These are phyloP conservation scores for Astrephomene gubernaculifera DNA, from an alignment of 139 green algal genomes.

Conservation along the genomic window DNA sequence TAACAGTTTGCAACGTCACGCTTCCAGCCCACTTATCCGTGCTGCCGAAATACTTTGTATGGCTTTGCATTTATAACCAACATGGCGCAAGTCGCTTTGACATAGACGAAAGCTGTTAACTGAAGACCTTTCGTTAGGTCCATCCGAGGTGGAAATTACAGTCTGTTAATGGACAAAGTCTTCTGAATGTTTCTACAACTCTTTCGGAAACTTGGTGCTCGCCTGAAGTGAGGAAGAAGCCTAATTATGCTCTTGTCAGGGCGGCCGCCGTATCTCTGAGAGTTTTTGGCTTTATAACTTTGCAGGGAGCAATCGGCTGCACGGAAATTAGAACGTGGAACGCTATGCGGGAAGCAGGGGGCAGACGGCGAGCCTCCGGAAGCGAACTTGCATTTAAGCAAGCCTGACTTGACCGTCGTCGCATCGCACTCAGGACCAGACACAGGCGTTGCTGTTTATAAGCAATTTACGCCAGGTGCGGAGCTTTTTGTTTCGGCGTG, in stretches of 20 bases:
- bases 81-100: no score
- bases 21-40: no score
- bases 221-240: conserved; percentile 9
- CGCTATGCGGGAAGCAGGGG: conserved; percentile 37
- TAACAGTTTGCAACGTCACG: no score
- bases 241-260: neutral
- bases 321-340: neutral
- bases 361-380: conserved; percentile 21
- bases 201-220: conserved; percentile 14
- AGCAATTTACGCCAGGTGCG: conserved; percentile 28
- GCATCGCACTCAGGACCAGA: conserved; percentile 35
- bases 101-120: no score
- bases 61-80: no score
- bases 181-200: conserved; percentile 3
- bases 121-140: no score
- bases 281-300: neutral
- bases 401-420: conserved; percentile 15
- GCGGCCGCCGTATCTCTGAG: neutral
- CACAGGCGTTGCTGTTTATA: conserved; percentile 21
- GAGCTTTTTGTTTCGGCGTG: no score
- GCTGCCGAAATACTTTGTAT: no score
- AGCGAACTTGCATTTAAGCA: conserved; percentile 11
- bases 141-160: no score
- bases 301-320: conserved; percentile 28
- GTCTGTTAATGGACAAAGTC: conserved; percentile 1